These are phyloP conservation scores for Agastache rugosa DNA, from an alignment of 257 asterid genomes.

Conservation along the genomic window DNA sequence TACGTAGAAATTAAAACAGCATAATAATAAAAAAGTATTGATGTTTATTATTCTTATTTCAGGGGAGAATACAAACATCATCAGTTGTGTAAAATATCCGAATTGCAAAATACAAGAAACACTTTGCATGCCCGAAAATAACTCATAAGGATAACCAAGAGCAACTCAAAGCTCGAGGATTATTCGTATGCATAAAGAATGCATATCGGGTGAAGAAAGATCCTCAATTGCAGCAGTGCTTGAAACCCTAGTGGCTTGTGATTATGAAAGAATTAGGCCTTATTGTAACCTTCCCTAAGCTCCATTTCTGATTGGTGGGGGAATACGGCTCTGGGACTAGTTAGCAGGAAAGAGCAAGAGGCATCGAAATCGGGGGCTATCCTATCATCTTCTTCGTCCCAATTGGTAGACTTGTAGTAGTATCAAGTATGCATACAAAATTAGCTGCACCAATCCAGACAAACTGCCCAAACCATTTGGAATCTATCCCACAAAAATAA, in stretches of 20 bases:
- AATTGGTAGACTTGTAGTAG: conserved; percentile 42
- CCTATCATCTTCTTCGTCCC: conserved; percentile 46
- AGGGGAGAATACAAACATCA: background rate
- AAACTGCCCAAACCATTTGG: conserved; percentile 47
- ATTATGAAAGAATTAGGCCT: background rate
- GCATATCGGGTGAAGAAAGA: background rate
- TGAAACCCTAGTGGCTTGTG: background rate
- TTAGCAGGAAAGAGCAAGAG: too few relatives aligned
- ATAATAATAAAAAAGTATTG: background rate
- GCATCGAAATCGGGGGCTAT: too few relatives aligned
- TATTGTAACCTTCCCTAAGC: conserved; percentile 11
- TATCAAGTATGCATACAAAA: conserved; percentile 36
- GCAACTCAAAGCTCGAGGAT: conserved; percentile 6
- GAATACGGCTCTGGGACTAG: too few relatives aligned
- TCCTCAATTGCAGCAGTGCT: background rate
- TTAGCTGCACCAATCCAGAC: conserved; percentile 43
- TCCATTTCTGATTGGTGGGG: conserved; percentile 20
- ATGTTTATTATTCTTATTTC: conserved; percentile 9
- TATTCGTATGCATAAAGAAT: conserved; percentile 3
- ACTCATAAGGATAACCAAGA: background rate
- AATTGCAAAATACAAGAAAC: background rate
- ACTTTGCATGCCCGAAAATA: background rate
- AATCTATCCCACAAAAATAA: conserved; percentile 18
- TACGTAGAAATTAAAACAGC: background rate
- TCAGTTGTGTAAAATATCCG: background rate